A percentile compares a stretch with the other conserved stretches of the same genome.
Conservation (phyloP, 1,284 basidiomycete genomes). For the Boletus semigastroideus region DNA sequence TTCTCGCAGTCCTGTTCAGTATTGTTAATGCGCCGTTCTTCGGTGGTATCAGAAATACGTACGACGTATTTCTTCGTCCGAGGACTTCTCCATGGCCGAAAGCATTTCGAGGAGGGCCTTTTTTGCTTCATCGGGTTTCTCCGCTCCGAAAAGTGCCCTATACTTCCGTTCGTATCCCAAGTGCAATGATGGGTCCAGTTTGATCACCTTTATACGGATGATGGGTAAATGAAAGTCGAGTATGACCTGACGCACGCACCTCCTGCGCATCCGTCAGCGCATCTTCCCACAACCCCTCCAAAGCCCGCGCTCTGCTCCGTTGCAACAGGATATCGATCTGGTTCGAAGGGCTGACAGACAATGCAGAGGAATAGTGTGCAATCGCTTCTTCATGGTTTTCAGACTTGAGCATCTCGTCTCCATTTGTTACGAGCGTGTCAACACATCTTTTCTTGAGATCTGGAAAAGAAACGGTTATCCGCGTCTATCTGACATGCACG, state of each 20-base stretch:
- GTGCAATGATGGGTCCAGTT: neutral
- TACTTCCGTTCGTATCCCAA: constrained; percentile 8
- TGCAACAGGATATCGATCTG: neutral
- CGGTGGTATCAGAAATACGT: neutral
- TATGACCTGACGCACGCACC: neutral
- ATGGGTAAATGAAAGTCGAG: neutral
- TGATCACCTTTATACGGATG: constrained; percentile 4
- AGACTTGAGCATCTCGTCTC: neutral
- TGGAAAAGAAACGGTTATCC: neutral
- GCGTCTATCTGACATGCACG: neutral
- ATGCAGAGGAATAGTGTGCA: constrained; percentile 1
- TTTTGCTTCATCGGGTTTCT: neutral
- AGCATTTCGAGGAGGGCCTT: neutral
- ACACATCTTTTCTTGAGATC: constrained; percentile 3
- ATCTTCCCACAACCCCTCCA: constrained; percentile 1
- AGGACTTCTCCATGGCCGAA: constrained; percentile 8
- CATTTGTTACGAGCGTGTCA: neutral
- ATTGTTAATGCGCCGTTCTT: neutral
- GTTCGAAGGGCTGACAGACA: constrained; percentile 3
- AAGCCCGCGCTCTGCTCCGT: constrained; percentile 4
- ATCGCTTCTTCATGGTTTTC: neutral
- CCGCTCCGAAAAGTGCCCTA: neutral
- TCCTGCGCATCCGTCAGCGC: constrained; percentile 8
- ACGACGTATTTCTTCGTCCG: constrained; percentile 2
- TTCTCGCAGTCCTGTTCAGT: constrained; percentile 1